Conservation (phyloP, 192 early-diverging fungal genomes). For the Coemansia pectinata region DNA sequence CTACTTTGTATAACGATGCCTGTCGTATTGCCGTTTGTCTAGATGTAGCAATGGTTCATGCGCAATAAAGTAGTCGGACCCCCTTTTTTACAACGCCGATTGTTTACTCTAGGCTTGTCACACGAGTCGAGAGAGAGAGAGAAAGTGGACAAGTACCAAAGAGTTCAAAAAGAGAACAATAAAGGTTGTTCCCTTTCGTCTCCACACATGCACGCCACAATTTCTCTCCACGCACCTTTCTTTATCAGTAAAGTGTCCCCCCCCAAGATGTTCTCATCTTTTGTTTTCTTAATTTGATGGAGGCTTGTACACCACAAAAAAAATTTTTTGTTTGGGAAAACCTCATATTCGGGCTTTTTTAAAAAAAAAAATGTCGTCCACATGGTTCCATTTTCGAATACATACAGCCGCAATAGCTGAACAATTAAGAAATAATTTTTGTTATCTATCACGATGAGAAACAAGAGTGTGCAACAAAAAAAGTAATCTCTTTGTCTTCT, state of each 20-base stretch:
- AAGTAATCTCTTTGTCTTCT: not conserved
- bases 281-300: not conserved
- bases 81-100: not conserved
- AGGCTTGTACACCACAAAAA: not conserved
- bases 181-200: not conserved
- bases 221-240: not conserved
- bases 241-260: not conserved
- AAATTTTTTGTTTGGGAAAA: too few relatives aligned
- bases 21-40: too few relatives aligned
- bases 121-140: not conserved
- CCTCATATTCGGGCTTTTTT: not conserved
- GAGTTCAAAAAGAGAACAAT: not conserved
- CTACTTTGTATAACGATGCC: too few relatives aligned
- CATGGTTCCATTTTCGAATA: too few relatives aligned
- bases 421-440: not conserved
- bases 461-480: not conserved
- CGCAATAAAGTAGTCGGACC: not conserved
- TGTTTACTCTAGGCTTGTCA: not conserved
- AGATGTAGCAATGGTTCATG: not conserved
- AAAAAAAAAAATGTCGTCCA: not conserved
- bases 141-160: not conserved
- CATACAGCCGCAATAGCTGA: not conserved
- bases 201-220: constrained; percentile 7
- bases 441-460: not conserved
- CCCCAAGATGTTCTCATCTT: not conserved